Base-by-base conservation (phyloP, 2,329 filamentous ascomycete species). In the Verticillium nubilum region DNA sequence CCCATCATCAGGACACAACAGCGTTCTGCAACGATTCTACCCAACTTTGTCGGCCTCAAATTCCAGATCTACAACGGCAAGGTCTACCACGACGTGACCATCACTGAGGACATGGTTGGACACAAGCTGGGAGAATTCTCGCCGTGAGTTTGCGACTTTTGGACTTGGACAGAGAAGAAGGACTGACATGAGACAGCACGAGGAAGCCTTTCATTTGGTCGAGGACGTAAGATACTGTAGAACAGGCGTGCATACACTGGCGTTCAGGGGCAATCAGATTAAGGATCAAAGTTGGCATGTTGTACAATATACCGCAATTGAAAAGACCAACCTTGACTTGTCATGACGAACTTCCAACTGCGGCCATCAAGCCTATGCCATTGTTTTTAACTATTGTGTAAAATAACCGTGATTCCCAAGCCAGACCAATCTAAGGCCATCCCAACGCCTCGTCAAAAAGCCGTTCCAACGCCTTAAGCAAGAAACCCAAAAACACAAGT, bases 101-200 rank as follows among this genome's bases (percentile, higher is more conserved):
- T 97, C 64, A 96, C 92, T 17, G 93, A 97, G 73, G 91, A 97
- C 70, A 97, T 97, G 93, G 93, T 97, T 56, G 93, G 93, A 58
- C 90, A 95, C 76, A 97, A 97, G 78, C 81, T 97, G 66, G 93
- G 93, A 68, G 93, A 97, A 77, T 97, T 97, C 73, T 87, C 92
- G 63, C 80, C 86, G 92, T 97, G 84, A 70, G 91, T 86, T n/a
- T 56, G 52, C 28, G 33, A 53, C 58, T 37, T 19, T 58, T 23
- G 28, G 23, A 6, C n/a, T 52, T 13, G 56, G 25, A 26, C 33
- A 12, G 5, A 19, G 13, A 10, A 54, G 35, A 59, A 28, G 61
- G 37, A 63, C 47, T 17, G 29, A 25, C 13, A 33, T 2, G 15
- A 26, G 19, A 28, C 55, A 86, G 83, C 59, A 86, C 84, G 64